Conservation (phyloP, 2,329 filamentous ascomycete genomes). For the Trichoderma sp. region DNA sequence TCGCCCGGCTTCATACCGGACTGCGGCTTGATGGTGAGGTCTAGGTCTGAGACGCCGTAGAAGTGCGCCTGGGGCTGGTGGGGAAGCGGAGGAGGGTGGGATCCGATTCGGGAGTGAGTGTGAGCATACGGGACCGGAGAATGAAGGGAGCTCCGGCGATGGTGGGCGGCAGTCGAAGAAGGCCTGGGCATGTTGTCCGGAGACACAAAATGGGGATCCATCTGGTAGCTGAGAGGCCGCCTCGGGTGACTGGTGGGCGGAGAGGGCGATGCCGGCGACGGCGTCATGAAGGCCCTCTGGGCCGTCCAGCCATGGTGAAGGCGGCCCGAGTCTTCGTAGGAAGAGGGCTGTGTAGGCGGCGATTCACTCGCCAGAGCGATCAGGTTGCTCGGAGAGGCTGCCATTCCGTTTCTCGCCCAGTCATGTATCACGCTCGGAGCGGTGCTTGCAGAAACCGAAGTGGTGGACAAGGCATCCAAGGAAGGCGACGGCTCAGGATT, state of each 20-base stretch:
- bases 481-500: conserved; percentile 47
- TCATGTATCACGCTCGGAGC: conserved; percentile 50
- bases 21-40: conserved; percentile 63
- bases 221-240: conserved; percentile 57
- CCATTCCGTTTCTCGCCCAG: conserved; percentile 47
- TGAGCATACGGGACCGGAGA: conserved; percentile 43
- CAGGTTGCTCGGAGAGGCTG: conserved; percentile 55
- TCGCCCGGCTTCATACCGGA: conserved; percentile 63
- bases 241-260: conserved; percentile 39
- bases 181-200: conserved; percentile 43
- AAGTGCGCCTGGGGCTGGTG: conserved; percentile 78
- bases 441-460: conserved; percentile 51
- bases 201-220: conserved; percentile 48
- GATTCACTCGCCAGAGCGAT: conserved; percentile 55
- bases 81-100: conserved; percentile 63
- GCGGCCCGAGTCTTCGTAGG: conserved; percentile 50
- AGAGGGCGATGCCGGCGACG: conserved; percentile 47
- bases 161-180: conserved; percentile 34
- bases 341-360: conserved; percentile 54
- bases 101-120: conserved; percentile 46
- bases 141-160: conserved; percentile 51
- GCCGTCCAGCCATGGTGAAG: conserved; percentile 49
- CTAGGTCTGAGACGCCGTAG: conserved; percentile 72
- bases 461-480: conserved; percentile 50
- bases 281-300: conserved; percentile 47